Conservation (phyloP, 2,329 filamentous ascomycete genomes). For the Alternaria rosae region DNA sequence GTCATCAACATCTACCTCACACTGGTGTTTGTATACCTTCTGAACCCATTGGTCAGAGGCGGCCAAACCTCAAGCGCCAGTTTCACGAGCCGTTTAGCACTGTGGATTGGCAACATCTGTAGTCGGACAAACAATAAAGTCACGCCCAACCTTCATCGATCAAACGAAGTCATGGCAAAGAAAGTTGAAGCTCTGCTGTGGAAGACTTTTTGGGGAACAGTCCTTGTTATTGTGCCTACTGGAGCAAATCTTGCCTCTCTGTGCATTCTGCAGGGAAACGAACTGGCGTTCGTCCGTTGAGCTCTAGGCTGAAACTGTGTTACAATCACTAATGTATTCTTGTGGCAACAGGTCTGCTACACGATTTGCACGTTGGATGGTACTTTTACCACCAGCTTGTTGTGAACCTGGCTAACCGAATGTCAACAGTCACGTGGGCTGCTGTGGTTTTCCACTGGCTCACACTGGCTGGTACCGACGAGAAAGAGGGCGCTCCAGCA, state of each 20-base stretch:
- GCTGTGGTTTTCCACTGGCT: slow-evolving; percentile 47
- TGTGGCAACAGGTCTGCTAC: slow-evolving; percentile 42
- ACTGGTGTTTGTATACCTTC: slow-evolving; percentile 47
- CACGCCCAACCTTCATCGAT: slow-evolving; percentile 15
- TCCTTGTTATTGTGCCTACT: slow-evolving; percentile 51
- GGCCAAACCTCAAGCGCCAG: slow-evolving; percentile 7
- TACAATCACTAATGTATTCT: neutral
- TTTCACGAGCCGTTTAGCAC: slow-evolving; percentile 21
- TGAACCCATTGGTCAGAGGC: slow-evolving; percentile 41
- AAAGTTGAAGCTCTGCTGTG: slow-evolving; percentile 37
- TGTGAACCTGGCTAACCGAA: neutral
- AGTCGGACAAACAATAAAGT: slow-evolving; percentile 1
- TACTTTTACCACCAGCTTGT: slow-evolving; percentile 24
- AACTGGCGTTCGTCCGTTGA: slow-evolving; percentile 46
- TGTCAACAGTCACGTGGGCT: slow-evolving; percentile 45
- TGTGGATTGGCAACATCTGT: slow-evolving; percentile 22
- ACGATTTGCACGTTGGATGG: slow-evolving; percentile 52
- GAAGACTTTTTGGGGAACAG: slow-evolving; percentile 43
- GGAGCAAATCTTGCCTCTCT: slow-evolving; percentile 48
- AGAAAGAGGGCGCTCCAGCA: slow-evolving; percentile 18
- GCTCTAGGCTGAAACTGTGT: too few species aligned
- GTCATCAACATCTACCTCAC: slow-evolving; percentile 52
- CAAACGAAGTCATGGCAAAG: slow-evolving; percentile 26
- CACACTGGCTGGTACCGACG: slow-evolving; percentile 36
- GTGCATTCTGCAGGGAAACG: slow-evolving; percentile 39